Conservation (phyloP, 352 stramenopile genomes). For the Pythium folliculosum region DNA sequence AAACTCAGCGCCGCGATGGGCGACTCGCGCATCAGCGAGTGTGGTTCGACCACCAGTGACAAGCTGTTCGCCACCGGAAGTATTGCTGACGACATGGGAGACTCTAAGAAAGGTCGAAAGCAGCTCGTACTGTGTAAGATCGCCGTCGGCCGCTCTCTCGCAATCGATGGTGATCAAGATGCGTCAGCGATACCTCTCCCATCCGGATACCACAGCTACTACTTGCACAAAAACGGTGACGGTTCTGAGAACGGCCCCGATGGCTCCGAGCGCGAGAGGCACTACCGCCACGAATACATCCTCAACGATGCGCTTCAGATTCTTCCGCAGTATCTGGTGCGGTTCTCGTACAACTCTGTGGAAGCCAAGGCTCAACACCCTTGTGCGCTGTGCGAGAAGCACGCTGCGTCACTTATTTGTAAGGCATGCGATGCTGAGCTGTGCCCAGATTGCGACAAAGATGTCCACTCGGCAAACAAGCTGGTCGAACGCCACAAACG, state of each 20-base stretch:
- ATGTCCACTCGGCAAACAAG: constrained; percentile 83
- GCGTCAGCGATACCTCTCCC: constrained; percentile 39
- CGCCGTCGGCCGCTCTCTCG: constrained; percentile 60
- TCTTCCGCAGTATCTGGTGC: constrained; percentile 71
- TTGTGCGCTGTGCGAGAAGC: constrained; percentile 70
- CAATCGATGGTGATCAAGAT: constrained; percentile 50
- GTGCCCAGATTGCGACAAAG: constrained; percentile 63
- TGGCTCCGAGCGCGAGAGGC: background rate
- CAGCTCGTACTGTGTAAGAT: constrained; percentile 81
- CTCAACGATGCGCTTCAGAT: constrained; percentile 62
- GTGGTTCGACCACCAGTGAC: no score
- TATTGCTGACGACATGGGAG: constrained; percentile 37
- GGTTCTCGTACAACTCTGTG: constrained; percentile 48
- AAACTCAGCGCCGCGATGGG: constrained; percentile 61
- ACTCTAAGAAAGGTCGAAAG: constrained; percentile 28
- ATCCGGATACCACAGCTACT: constrained; percentile 76
- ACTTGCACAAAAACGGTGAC: constrained; percentile 30
- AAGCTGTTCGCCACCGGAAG: constrained; percentile 71
- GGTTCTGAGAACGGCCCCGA: background rate
- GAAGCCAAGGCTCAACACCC: constrained; percentile 30
- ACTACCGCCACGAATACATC: constrained; percentile 72
- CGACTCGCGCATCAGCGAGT: constrained; percentile 36
- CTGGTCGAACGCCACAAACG: constrained; percentile 72
- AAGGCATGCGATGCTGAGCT: constrained; percentile 68
- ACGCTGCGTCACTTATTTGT: constrained; percentile 50